Evolutionary conservation across 2,329 filamentous ascomycete species (phyloP).

Genomic region (Sclerotinia borealis): DNA sequence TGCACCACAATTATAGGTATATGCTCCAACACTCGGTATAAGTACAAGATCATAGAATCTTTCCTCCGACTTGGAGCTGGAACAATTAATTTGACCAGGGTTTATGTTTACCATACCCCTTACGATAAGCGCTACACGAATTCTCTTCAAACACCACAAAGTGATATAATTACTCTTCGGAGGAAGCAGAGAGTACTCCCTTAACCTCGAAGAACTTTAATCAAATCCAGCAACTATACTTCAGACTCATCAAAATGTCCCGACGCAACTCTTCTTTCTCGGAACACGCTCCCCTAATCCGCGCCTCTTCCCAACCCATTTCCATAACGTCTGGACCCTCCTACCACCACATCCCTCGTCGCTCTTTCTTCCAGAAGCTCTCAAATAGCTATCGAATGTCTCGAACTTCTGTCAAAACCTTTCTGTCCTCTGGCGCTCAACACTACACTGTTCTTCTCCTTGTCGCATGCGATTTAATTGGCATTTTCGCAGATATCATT

Average conservation of each 20-base stretch:
- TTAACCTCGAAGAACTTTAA: background rate
- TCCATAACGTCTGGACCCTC: constrained; percentile 4
- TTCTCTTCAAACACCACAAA: background rate
- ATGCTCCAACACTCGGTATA: background rate
- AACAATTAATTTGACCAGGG: background rate
- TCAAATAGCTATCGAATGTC: constrained; percentile 6
- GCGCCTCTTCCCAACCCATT: constrained; percentile 1
- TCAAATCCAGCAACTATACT: background rate
- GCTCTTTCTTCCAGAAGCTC: background rate
- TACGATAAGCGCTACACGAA: background rate
- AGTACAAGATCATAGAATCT: background rate
- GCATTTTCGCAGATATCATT: constrained; percentile 47
- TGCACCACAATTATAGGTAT: constrained; percentile 1
- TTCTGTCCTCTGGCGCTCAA: constrained; percentile 40
- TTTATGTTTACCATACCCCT: background rate
- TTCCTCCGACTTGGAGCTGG: background rate
- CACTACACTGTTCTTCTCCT: constrained; percentile 45
- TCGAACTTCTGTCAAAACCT: constrained; percentile 3
- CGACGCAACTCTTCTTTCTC: constrained; percentile 4
- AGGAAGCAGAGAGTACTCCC: background rate
- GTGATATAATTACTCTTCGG: background rate
- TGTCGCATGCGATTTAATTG: constrained; percentile 44
- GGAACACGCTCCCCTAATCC: constrained; percentile 6
- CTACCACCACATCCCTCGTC: constrained; percentile 10
- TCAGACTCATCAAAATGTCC: background rate